Conservation (phyloP, 495 filamentous ascomycete genomes). For the Cairneyella variabilis region DNA sequence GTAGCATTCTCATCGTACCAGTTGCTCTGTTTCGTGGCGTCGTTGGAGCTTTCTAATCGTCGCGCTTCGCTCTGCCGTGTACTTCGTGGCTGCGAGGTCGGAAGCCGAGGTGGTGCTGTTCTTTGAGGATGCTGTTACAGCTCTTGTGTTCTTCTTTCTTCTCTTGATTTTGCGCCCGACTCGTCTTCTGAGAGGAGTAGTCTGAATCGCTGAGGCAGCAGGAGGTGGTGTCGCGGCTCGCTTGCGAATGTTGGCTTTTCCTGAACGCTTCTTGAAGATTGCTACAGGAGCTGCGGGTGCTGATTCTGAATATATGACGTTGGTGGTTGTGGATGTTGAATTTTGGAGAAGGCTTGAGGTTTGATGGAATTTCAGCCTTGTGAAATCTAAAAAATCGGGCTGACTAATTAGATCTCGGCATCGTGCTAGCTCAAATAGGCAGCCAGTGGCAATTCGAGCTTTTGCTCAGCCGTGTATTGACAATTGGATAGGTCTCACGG, state of each 20-base stretch:
- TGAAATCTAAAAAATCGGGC: too few species aligned
- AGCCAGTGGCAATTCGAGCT: too few species aligned
- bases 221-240: constrained; percentile 77
- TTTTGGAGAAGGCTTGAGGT: too few species aligned
- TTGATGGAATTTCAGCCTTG: too few species aligned
- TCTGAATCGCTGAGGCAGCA: constrained; percentile 49
- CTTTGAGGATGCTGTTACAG: constrained; percentile 51
- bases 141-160: constrained; percentile 62
- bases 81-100: constrained; percentile 50
- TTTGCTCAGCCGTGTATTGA: too few species aligned
- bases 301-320: constrained; percentile 24
- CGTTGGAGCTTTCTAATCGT: constrained; percentile 65
- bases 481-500: too few species aligned
- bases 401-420: too few species aligned
- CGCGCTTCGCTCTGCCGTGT: constrained; percentile 53
- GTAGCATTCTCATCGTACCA: constrained; percentile 75
- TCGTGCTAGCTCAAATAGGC: too few species aligned
- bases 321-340: background rate
- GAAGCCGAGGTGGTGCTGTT: constrained; percentile 33
- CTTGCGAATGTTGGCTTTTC: constrained; percentile 77
- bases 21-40: constrained; percentile 89
- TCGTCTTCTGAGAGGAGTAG: constrained; percentile 75
- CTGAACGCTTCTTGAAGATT: constrained; percentile 82
- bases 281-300: constrained; percentile 43
- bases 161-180: constrained; percentile 72